Conservation (phyloP, 148 eudicot genomes). For the Oxyria digyna region DNA sequence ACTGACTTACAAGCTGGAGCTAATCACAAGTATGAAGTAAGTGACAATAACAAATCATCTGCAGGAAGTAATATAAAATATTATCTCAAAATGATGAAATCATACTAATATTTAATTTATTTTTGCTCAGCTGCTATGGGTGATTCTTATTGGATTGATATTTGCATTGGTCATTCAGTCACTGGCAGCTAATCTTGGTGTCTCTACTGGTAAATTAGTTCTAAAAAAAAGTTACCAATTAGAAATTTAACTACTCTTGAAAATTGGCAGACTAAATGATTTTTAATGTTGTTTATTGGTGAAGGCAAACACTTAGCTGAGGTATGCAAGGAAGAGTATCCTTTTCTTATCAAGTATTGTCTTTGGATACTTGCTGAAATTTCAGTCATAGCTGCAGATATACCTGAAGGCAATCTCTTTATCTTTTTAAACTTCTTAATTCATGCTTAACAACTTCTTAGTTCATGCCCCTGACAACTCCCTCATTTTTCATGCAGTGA, state of each 20-base stretch:
- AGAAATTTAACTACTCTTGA: too few species aligned
- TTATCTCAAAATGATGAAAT: neutral
- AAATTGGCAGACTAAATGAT: neutral
- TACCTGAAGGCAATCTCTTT: conserved; percentile 54
- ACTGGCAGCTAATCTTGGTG: conserved; percentile 90
- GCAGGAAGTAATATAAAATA: neutral
- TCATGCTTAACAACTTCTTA: too few species aligned
- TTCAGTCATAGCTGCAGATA: conserved; percentile 87
- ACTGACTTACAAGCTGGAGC: conserved; percentile 98
- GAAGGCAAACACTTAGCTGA: conserved; percentile 80
- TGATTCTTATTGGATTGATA: conserved; percentile 64
- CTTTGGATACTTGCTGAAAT: conserved; percentile 83
- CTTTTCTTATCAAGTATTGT: conserved; percentile 49
- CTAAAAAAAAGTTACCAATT: too few species aligned
- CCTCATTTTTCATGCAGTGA: conserved; percentile 26
- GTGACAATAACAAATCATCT: neutral
- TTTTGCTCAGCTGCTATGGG: conserved; percentile 66
- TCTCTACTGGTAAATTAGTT: conserved; percentile 66
- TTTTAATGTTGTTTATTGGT: neutral
- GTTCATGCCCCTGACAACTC: too few species aligned
- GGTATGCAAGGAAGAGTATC: conserved; percentile 83
- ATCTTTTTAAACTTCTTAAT: too few species aligned
- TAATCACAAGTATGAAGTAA: conserved; percentile 64
- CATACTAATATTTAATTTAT: neutral
- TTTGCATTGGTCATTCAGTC: conserved; percentile 86